Percentiles rank a stretch among this genome's conserved stretches.
These are phyloP conservation scores for Nemania bipapillata DNA, from an alignment of 2,329 filamentous ascomycete genomes.

Conservation along the genomic window DNA sequence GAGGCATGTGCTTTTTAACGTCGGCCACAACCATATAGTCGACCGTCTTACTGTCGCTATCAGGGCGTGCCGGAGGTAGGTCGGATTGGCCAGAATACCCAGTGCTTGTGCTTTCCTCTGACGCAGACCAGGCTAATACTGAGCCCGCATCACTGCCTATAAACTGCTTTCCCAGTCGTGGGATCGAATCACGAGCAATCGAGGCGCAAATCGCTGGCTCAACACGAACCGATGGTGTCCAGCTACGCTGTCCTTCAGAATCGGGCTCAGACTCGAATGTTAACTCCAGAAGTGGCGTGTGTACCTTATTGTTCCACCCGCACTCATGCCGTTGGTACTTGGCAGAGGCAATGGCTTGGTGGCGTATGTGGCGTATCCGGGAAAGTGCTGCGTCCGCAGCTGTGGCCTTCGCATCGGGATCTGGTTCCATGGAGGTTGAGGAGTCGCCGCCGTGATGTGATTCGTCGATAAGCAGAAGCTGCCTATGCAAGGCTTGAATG, in stretches of 20 bases:
- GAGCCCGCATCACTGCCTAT: conserved; percentile 1
- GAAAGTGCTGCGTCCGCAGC: background rate
- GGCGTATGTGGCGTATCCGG: background rate
- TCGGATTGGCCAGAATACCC: conserved; percentile 1
- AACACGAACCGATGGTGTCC: background rate
- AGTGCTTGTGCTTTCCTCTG: background rate
- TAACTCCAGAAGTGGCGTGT: conserved; percentile 14
- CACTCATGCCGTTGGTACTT: conserved; percentile 4
- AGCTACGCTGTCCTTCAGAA: background rate
- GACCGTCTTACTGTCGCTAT: conserved; percentile 3
- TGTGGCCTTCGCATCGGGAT: background rate
- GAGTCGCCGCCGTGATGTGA: background rate
- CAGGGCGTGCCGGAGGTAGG: background rate
- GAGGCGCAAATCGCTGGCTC: background rate
- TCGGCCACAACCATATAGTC: conserved; percentile 8
- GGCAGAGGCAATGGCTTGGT: background rate
- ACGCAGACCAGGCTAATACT: conserved; percentile 1
- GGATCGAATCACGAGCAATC: conserved; percentile 11
- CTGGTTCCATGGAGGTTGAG: background rate
- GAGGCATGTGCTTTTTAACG: background rate
- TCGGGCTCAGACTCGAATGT: conserved; percentile 1
- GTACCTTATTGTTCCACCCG: conserved; percentile 2
- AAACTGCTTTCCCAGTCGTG: background rate
- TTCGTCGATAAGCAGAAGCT: background rate
- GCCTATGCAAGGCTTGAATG: background rate